Conservation (phyloP, 2,329 filamentous ascomycete genomes). For the Sporothrix brasiliensis region DNA sequence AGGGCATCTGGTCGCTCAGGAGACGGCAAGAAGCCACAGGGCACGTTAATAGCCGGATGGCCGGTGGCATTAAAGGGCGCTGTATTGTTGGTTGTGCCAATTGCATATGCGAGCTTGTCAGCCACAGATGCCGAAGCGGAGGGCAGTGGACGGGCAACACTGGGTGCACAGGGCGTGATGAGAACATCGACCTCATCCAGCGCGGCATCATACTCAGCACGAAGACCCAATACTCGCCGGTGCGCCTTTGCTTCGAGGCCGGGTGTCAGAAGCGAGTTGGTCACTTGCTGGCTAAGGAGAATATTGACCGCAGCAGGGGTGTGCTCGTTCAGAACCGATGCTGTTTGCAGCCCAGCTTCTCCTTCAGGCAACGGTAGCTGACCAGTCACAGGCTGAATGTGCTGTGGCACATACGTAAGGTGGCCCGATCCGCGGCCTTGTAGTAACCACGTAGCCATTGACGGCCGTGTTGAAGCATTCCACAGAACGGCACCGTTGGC, state of each 20-base stretch:
- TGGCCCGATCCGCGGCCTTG: constrained; percentile 41
- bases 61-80: constrained; percentile 55
- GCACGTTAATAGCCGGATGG: constrained; percentile 54
- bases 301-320: constrained; percentile 53
- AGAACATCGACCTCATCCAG: constrained; percentile 46
- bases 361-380: constrained; percentile 43
- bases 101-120: constrained; percentile 44
- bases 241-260: constrained; percentile 50
- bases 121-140: constrained; percentile 47
- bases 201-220: constrained; percentile 53
- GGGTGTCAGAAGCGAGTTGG: constrained; percentile 37
- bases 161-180: constrained; percentile 50
- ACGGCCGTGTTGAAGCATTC: constrained; percentile 47
- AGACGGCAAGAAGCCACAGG: constrained; percentile 43
- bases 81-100: constrained; percentile 52
- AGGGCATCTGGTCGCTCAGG: constrained; percentile 34
- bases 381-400: constrained; percentile 38
- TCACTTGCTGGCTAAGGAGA: constrained; percentile 45
- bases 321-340: constrained; percentile 47
- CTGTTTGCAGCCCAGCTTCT: constrained; percentile 40
- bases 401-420: constrained; percentile 43
- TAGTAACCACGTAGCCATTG: constrained; percentile 42
- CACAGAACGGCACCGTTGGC: constrained; percentile 52
- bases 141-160: constrained; percentile 52
- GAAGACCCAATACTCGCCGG: constrained; percentile 51